These are phyloP conservation scores for Clitocybe nebularis DNA, from an alignment of 1,284 basidiomycete species.

Conservation along the genomic window DNA sequence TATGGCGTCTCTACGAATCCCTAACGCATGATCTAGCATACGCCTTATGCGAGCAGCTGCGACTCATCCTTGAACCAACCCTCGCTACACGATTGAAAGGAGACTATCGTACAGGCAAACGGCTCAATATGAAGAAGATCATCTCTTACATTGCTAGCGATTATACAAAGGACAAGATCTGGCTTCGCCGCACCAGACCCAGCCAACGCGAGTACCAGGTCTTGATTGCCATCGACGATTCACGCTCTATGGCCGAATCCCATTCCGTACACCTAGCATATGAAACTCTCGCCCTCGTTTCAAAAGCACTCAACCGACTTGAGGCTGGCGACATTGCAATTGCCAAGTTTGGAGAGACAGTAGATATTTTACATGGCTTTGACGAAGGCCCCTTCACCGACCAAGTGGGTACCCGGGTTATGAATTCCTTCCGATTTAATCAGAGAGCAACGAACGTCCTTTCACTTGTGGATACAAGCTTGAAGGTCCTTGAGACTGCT, in stretches of 20 bases:
- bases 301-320: conserved; percentile 86
- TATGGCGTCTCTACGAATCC: conserved; percentile 90
- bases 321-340: conserved; percentile 95
- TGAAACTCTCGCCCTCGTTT: conserved; percentile 90
- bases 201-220: conserved; percentile 96
- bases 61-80: conserved; percentile 95
- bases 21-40: conserved; percentile 92
- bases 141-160: conserved; percentile 98
- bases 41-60: conserved; percentile 92
- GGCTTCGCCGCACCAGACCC: conserved; percentile 93
- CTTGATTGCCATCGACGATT: conserved; percentile 93
- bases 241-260: conserved; percentile 93
- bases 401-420: conserved; percentile 73
- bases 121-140: conserved; percentile 99
- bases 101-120: conserved; percentile 97
- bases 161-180: conserved; percentile 99
- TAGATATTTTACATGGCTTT: conserved; percentile 89
- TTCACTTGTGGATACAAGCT: conserved; percentile 79
- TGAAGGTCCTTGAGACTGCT: conserved; percentile 74
- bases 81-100: conserved; percentile 92
- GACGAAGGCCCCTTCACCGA: conserved; percentile 77
- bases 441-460: conserved; percentile 92
- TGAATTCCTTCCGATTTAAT: conserved; percentile 86
- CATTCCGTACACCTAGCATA: conserved; percentile 93
- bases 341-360: conserved; percentile 85